phyloP scores from a whole-genome alignment of 768 basidiomycete genomes.

The Hericium coralloides region DNA sequence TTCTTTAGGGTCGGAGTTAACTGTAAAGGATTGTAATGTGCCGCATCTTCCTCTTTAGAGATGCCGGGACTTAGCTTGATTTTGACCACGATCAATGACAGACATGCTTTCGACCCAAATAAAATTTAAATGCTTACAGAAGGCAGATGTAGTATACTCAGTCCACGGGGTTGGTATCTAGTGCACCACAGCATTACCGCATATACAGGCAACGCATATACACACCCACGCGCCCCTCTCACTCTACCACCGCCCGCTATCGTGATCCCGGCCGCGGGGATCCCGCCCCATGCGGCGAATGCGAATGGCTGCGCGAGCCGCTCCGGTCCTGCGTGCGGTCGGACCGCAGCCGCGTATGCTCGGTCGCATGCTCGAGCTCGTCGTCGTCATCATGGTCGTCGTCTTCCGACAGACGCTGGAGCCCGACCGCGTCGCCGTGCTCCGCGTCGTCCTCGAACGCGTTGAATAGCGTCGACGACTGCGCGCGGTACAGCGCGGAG shows the following conservation, averaged over 20 bases:
- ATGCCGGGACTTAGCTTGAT: too few species aligned
- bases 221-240: not conserved
- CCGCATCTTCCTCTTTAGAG: too few species aligned
- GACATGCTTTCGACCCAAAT: not conserved
- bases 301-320: not conserved
- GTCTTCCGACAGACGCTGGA: conserved; percentile 58
- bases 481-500: conserved; percentile 59
- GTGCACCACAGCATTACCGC: not conserved
- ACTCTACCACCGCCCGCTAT: not conserved
- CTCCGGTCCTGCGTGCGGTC: not conserved
- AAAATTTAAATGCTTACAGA: not conserved
- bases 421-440: conserved; percentile 36
- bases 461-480: conserved; percentile 57
- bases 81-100: too few species aligned
- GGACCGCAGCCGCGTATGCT: conserved; percentile 7
- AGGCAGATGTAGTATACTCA: not conserved
- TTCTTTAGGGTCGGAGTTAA: too few species aligned
- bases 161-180: not conserved
- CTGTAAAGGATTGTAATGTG: too few species aligned
- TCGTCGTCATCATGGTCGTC: conserved; percentile 40
- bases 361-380: conserved; percentile 34
- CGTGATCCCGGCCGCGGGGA: not conserved
- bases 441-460: conserved; percentile 49
- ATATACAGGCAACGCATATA: too few species aligned
- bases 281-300: not conserved